Evolutionary conservation across 179 eudicot species (phyloP).

Genomic region (Silene vulgaris): DNA sequence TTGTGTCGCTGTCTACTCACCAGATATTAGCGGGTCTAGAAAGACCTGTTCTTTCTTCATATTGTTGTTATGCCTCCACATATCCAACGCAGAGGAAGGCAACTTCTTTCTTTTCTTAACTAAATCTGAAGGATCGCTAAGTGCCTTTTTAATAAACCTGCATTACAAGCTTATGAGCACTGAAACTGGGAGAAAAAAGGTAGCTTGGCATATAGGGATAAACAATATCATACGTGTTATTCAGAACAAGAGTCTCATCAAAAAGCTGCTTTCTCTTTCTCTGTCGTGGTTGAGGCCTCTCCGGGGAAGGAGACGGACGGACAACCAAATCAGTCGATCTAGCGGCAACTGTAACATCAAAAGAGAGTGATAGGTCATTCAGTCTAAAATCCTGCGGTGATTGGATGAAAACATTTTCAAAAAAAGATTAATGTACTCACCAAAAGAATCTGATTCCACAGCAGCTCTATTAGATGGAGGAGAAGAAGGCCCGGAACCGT

Average conservation of each 20-base stretch:
- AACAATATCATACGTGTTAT: constrained; percentile 40
- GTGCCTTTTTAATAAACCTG: constrained; percentile 46
- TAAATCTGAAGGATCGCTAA: constrained; percentile 37
- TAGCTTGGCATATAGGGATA: neutral
- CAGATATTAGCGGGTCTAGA: constrained; percentile 47
- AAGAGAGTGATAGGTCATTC: neutral
- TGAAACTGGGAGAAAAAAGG: neutral
- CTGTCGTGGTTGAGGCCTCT: constrained; percentile 28
- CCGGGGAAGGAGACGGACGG: constrained; percentile 37
- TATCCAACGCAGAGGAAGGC: constrained; percentile 45
- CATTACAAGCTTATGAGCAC: constrained; percentile 17
- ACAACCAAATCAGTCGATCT: constrained; percentile 34
- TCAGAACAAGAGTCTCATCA: constrained; percentile 42
- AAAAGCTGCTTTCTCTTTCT: constrained; percentile 42
- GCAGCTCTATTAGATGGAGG: constrained; percentile 30
- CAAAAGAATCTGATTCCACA: constrained; percentile 29
- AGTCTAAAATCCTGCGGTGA: neutral
- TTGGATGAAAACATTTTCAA: neutral
- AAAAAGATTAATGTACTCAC: constrained; percentile 28
- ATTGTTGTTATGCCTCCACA: constrained; percentile 43
- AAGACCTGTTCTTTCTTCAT: constrained; percentile 41
- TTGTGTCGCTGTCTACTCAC: constrained; percentile 31
- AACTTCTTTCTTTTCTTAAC: constrained; percentile 39
- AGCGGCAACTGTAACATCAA: constrained; percentile 30
- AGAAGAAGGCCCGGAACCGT: constrained; percentile 29